Evolutionary conservation across 2,329 filamentous ascomycete genomes (phyloP).

Genomic region (Cercospora brassicicola): DNA sequence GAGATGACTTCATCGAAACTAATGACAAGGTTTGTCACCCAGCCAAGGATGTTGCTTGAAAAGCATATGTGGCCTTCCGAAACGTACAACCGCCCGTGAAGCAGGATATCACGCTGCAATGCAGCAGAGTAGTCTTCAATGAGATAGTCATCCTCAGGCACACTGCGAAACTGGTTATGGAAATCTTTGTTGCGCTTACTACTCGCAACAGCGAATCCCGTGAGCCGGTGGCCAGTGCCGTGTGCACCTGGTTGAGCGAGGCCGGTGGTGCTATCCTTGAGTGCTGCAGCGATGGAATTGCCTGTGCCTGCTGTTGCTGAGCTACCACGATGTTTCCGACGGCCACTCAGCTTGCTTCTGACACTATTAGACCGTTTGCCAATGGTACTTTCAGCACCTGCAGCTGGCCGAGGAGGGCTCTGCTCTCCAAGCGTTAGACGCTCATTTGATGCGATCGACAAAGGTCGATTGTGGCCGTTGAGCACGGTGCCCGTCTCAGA

Average conservation of each 20-base stretch:
- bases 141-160: slow-evolving; percentile 95
- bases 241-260: slow-evolving; percentile 63
- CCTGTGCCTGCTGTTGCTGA: slow-evolving; percentile 65
- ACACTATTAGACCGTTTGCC: slow-evolving; percentile 57
- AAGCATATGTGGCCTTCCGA: slow-evolving; percentile 98
- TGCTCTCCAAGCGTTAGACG: slow-evolving; percentile 53
- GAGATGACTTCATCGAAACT: slow-evolving; percentile 97
- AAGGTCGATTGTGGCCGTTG: slow-evolving; percentile 39
- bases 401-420: slow-evolving; percentile 65
- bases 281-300: slow-evolving; percentile 70
- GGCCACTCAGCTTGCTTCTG: slow-evolving; percentile 54
- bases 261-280: slow-evolving; percentile 68
- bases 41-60: slow-evolving; percentile 97
- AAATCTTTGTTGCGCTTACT: slow-evolving; percentile 97
- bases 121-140: slow-evolving; percentile 99
- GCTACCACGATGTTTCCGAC: slow-evolving; percentile 74
- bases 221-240: slow-evolving; percentile 70
- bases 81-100: slow-evolving; percentile 90
- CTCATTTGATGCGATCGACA: slow-evolving; percentile 44
- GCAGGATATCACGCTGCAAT: slow-evolving; percentile 88
- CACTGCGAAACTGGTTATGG: slow-evolving; percentile 88
- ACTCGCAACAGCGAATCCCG: slow-evolving; percentile 92
- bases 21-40: slow-evolving; percentile 96
- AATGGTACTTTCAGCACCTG: slow-evolving; percentile 53
- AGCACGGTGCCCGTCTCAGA: slow-evolving; percentile 35